A percentile compares a stretch with the other conserved stretches of the same genome.
These are phyloP conservation scores for Rosellinia necatrix DNA, from an alignment of 2,329 filamentous ascomycete genomes.

Conservation along the genomic window DNA sequence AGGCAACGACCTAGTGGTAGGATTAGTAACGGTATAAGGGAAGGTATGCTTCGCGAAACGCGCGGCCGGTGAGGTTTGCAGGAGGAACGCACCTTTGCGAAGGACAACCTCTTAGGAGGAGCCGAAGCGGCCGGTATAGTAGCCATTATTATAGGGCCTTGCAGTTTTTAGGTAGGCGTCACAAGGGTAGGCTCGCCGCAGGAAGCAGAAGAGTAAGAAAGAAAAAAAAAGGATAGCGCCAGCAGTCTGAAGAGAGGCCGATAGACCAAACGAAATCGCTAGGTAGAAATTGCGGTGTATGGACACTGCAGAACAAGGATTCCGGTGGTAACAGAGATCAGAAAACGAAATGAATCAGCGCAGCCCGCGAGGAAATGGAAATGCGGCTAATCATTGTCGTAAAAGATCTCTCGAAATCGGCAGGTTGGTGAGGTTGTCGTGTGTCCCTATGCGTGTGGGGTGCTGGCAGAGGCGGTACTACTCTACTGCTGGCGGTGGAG, in stretches of 20 bases:
- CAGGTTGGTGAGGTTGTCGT: conserved; percentile 34
- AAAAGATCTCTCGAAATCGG: conserved; percentile 44
- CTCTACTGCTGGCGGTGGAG: conserved; percentile 22
- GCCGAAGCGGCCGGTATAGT: conserved; percentile 37
- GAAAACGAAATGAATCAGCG: conserved; percentile 59
- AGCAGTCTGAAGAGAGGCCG: conserved; percentile 21
- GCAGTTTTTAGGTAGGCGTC: conserved; percentile 2
- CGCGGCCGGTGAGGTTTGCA: not conserved
- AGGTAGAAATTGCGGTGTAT: conserved; percentile 27
- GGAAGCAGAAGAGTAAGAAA: conserved; percentile 13
- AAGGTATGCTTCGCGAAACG: not conserved
- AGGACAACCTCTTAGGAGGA: conserved; percentile 41
- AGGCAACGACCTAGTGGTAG: conserved; percentile 38
- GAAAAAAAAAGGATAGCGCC: conserved; percentile 18
- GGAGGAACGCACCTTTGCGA: conserved; percentile 39
- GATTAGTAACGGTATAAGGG: conserved; percentile 12
- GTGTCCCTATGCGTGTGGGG: conserved; percentile 25
- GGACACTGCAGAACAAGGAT: conserved; percentile 30
- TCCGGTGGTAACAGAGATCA: conserved; percentile 48
- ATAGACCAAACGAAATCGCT: conserved; percentile 26
- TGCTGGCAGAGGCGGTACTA: not conserved
- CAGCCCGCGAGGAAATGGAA: conserved; percentile 55
- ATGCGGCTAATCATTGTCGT: conserved; percentile 62
- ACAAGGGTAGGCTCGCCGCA: not conserved
- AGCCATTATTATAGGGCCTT: conserved; percentile 33